These are phyloP conservation scores for Penicillium flavigenum DNA, from an alignment of 495 filamentous ascomycete genomes.

Conservation along the genomic window DNA sequence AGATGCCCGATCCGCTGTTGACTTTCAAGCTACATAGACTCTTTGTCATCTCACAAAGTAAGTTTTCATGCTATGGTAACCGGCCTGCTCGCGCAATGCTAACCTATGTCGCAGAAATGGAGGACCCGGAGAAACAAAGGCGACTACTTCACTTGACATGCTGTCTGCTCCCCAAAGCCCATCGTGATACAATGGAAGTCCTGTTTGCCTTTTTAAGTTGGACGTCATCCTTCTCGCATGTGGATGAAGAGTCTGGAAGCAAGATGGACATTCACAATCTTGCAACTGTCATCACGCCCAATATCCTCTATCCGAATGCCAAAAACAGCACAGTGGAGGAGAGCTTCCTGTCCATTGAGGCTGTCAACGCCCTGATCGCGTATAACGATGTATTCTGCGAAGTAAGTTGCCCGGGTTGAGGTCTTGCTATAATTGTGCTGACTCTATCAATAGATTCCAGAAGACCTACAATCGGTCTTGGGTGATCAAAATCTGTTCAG, in stretches of 20 bases:
- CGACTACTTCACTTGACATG: conserved; percentile 88
- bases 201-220: conserved; percentile 96
- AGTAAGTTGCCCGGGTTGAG: conserved; percentile 54
- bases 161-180: conserved; percentile 87
- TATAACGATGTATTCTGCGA: conserved; percentile 96
- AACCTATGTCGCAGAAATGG: conserved; percentile 59
- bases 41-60: conserved; percentile 85
- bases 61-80: conserved; percentile 25
- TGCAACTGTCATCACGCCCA: conserved; percentile 96
- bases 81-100: conserved; percentile 19
- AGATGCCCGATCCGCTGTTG: conserved; percentile 91
- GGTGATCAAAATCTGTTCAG: conserved; percentile 79
- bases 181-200: conserved; percentile 93
- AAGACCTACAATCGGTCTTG: conserved; percentile 82
- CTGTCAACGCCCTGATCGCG: conserved; percentile 82
- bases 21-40: conserved; percentile 93
- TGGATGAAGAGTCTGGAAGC: conserved; percentile 86
- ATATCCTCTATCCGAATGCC: conserved; percentile 78
- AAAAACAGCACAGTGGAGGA: conserved; percentile 70
- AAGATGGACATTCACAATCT: conserved; percentile 99
- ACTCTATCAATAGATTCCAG: conserved; percentile 67
- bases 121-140: conserved; percentile 75
- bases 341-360: conserved; percentile 89
- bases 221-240: conserved; percentile 94
- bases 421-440: conserved; percentile 17